A percentile compares a stretch with the other conserved stretches of the same genome.
Conservation (phyloP, 306 rosid species). For the Begonia fuchsioides region DNA sequence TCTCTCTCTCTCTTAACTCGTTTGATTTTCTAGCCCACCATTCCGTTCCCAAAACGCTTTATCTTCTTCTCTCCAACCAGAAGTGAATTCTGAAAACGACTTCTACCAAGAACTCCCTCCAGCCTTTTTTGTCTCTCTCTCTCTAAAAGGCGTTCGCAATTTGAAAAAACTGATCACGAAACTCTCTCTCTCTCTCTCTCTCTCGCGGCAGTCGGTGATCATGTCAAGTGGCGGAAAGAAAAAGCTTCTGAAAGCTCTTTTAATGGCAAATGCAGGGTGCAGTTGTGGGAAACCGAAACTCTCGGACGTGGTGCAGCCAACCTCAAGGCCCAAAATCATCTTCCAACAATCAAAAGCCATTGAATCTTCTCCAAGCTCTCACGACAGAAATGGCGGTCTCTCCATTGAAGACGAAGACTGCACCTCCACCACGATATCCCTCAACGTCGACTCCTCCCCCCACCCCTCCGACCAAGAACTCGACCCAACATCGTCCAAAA, state of each 20-base stretch:
- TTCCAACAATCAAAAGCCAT: neutral
- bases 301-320: constrained; percentile 4
- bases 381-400: neutral
- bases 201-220: neutral
- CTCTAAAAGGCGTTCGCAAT: neutral
- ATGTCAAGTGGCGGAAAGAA: neutral
- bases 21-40: no score
- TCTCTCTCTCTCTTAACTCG: no score
- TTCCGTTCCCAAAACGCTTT: no score
- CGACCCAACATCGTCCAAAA: neutral
- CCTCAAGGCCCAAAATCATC: neutral
- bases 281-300: constrained; percentile 4
- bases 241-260: neutral
- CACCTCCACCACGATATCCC: constrained; percentile 5
- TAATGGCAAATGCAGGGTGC: neutral
- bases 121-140: neutral
- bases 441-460: neutral
- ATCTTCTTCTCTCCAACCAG: no score
- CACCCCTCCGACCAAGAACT: neutral
- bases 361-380: neutral
- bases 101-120: neutral
- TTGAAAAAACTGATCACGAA: neutral
- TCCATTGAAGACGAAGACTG: constrained; percentile 6
- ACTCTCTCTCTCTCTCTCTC: neutral
- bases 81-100: neutral